Conservation (phyloP, 768 basidiomycete species). For the Mycena rosella region DNA sequence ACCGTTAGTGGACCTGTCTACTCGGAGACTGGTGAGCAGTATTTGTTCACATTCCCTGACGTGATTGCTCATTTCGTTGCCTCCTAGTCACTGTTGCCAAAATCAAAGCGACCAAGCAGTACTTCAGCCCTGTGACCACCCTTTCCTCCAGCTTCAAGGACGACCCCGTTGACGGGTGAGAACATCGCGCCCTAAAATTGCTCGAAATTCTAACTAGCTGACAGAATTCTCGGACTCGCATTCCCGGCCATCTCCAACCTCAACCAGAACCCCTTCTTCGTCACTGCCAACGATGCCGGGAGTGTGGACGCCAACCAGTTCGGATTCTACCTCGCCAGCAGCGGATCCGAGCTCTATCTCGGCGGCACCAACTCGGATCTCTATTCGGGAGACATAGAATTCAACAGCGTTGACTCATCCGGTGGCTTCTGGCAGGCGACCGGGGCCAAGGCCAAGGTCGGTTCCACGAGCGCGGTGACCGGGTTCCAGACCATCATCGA, state of each 20-base stretch:
- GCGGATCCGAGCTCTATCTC: constrained; percentile 61
- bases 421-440: constrained; percentile 46
- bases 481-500: constrained; percentile 48
- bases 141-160: constrained; percentile 45
- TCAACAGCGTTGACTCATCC: constrained; percentile 40
- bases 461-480: constrained; percentile 19
- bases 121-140: constrained; percentile 51
- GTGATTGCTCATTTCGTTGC: too few species aligned
- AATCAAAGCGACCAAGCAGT: constrained; percentile 39
- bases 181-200: constrained; percentile 16
- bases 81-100: constrained; percentile 29
- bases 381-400: constrained; percentile 59
- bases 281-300: constrained; percentile 53
- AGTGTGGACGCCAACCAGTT: constrained; percentile 52
- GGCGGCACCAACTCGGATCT: constrained; percentile 62
- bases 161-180: constrained; percentile 31
- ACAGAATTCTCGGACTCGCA: constrained; percentile 49
- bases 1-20: constrained; percentile 54
- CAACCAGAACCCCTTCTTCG: constrained; percentile 51
- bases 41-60: constrained; percentile 1
- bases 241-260: constrained; percentile 52
- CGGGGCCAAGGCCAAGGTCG: constrained; percentile 33
- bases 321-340: constrained; percentile 56
- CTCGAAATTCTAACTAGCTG: not conserved
- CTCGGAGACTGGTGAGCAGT: constrained; percentile 53